Evolutionary conservation across 164 flowering plant species (phyloP), one percentile per base, ranked within the genome.

Genomic region (Vitis riparia): DNA sequence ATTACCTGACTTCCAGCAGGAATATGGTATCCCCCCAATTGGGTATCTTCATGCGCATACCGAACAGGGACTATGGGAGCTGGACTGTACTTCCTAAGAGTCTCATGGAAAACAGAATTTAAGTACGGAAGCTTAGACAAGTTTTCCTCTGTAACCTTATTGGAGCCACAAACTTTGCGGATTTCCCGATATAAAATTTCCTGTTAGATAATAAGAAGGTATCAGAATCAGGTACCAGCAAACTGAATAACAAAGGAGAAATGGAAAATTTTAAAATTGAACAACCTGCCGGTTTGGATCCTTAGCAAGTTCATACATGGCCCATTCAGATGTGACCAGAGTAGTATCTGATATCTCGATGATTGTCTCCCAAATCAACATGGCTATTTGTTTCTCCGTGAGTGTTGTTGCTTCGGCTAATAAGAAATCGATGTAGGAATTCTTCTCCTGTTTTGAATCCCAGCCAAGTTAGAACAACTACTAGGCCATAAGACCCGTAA

Each of bases 311-410:
- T 91, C 92, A 75, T 83, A 94, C 85, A 94, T 75, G n/a, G 97
- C 94, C 98, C 98, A 94, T 74, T 94, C 98, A 65, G 97, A 77
- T 44, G 88, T 79, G 59, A 94, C 89, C 74, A 91, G 10, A 49
- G 91, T 87, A 11, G 98, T 94, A 55, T 92, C 98, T 0, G 98
- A 78, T 16, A 90, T 60, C 85, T 92, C 97, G 59, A 94, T 87
- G 55, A 94, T 88, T 44, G 87, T 32, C 76, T 94, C 98, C 98
- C 97, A 94, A 17, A 88, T 59, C 77, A 91, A 62, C 84, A 89
- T 88, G 8, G 68, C 59, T 9, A 88, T 60, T 75, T 94, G 89
- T 27, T 83, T 77, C 27, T 86, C 91, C 0, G 88, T 78, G 12
- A 91, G 83, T 8, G 78, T 59, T 62, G 86, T 82, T 59, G 68